Base-by-base conservation (phyloP, 768 basidiomycete genomes). In the Infundibulicybe gibba region DNA sequence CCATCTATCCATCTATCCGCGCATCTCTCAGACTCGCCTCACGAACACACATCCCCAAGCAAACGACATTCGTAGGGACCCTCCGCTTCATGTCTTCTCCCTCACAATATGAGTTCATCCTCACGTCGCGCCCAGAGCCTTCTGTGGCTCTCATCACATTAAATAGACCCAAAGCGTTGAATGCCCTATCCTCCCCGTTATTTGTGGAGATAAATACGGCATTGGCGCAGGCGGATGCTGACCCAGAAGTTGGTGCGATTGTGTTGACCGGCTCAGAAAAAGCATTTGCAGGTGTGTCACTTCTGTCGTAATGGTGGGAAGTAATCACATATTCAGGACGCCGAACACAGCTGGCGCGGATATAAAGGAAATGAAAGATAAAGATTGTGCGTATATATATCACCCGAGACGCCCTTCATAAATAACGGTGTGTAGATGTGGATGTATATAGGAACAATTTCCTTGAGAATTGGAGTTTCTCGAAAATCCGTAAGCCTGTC, bases 321-420 rank as follows among this genome's bases (percentile, higher is more conserved):
- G 17, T 42, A 47, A 14, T 45, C 30, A 42, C 42, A 11, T 47
- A 17, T 49, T 16, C 39, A 32, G 31, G 2, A 25, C 25, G 8
- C 25, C 25, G 25, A 25, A 25, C 25, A 25, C 54, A 93, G 94
- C 94, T 57, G 94, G 95, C 2, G 95, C 95, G 16, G 95, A 99
- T 67, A 97, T 99, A 69, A 97, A 97, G 71, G 94, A 98, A 69
- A 98, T 98, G 95, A 94, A 93, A 67, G 90, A 94, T 69, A 94
- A 94, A 68, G 71, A 83, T 49, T 97, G 92, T 93, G 58, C 60
- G 81, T 67, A n/a, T n/a, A 20, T 40, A 9, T 47, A 17, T 47
- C 41, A 17, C 49, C 39, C 47, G 5, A 21, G 21, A 25, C 10
- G 16, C 40, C 40, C 40, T 14, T 43, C 14, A 41, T 25, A 41